phyloP scores from a whole-genome alignment of 805 yeast species.

The Jamesozyma jinghongensis region DNA sequence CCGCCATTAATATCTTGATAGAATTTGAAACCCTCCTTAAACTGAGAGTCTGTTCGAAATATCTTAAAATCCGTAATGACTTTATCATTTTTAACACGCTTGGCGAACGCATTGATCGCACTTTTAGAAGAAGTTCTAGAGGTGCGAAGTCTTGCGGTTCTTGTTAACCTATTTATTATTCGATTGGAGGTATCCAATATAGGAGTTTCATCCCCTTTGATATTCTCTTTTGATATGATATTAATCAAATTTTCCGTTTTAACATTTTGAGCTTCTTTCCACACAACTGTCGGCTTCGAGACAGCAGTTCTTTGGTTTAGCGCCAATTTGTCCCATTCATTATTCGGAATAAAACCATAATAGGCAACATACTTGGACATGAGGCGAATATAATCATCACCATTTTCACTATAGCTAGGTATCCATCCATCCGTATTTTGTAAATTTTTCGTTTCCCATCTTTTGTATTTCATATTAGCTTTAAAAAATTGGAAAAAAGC shows the following conservation, averaged over 20 bases:
- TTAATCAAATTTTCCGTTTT: conserved; percentile 3
- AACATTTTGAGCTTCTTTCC: conserved; percentile 14
- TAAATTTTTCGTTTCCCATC: no score
- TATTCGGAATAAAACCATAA: no score
- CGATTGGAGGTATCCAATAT: no score
- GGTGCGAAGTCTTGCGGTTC: conserved; percentile 3
- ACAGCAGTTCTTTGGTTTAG: conserved; percentile 13
- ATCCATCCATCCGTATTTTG: no score
- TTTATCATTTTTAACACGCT: conserved; percentile 14
- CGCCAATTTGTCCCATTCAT: conserved; percentile 14
- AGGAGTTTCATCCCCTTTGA: conserved; percentile 5
- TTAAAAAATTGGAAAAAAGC: conserved; percentile 15
- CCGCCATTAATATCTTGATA: no score
- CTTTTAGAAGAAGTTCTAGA: conserved; percentile 6
- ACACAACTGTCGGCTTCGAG: conserved; percentile 12
- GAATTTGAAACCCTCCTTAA: not conserved
- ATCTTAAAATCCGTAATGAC: conserved; percentile 16
- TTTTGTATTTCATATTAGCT: conserved; percentile 12
- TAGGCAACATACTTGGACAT: no score
- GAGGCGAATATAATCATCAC: no score
- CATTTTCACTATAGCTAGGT: no score
- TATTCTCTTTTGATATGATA: conserved; percentile 5
- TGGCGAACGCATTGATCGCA: conserved; percentile 13
- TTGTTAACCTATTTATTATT: no score
- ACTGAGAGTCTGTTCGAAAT: not conserved